Conservation (phyloP, 768 basidiomycete genomes). For the Boletales sp. region DNA sequence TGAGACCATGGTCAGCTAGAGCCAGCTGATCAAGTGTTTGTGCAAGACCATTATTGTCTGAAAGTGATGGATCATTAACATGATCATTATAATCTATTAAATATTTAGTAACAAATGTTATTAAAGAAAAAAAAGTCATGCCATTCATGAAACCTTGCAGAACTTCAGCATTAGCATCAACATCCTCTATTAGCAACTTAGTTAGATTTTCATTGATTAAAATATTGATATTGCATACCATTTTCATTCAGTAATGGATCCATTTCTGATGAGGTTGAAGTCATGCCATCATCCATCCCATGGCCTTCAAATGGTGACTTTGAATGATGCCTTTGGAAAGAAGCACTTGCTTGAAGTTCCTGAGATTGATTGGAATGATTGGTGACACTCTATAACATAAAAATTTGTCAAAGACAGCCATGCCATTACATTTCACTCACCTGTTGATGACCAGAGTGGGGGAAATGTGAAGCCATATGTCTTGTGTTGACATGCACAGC, state of each 20-base stretch:
- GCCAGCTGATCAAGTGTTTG: neutral
- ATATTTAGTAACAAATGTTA: neutral
- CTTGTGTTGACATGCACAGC: constrained; percentile 20
- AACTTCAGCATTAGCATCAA: no score
- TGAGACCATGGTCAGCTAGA: neutral
- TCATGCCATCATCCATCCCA: neutral
- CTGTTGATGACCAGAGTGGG: neutral
- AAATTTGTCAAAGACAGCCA: neutral
- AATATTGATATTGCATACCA: neutral
- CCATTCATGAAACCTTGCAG: neutral
- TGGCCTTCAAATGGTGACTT: fast-evolving
- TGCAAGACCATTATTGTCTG: no score
- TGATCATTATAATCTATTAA: neutral
- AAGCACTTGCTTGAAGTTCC: neutral
- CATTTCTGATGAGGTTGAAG: neutral
- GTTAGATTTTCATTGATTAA: neutral
- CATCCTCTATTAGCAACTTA: neutral
- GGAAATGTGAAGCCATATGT: constrained; percentile 3
- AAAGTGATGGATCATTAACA: neutral
- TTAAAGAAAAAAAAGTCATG: neutral
- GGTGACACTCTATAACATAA: neutral
- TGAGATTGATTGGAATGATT: neutral
- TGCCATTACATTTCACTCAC: constrained; percentile 1
- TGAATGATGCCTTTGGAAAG: neutral
- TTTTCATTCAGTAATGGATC: neutral